Conservation (phyloP, 768 basidiomycete species). For the Pulveroboletus sp. region DNA sequence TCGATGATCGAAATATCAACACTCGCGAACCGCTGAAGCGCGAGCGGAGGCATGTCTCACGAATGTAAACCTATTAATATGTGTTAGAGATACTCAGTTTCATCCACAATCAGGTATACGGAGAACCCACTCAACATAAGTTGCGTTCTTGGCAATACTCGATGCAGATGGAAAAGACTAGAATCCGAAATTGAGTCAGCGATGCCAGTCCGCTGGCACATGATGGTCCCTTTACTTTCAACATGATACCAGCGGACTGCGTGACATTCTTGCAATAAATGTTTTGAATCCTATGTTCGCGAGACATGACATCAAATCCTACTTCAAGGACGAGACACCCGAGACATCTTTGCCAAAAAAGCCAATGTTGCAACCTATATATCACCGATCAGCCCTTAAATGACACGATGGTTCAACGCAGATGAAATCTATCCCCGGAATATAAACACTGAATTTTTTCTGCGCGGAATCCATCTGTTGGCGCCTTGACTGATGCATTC, state of each 20-base stretch:
- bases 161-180: constrained; percentile 12
- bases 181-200: not conserved
- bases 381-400: not conserved
- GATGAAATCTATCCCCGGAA: constrained; percentile 3
- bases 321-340: constrained; percentile 1
- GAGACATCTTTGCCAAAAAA: constrained; percentile 3
- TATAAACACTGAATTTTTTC: constrained; percentile 12
- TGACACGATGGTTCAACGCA: not conserved
- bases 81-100: not conserved
- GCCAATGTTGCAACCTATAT: constrained; percentile 15
- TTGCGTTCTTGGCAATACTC: constrained; percentile 9
- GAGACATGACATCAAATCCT: not conserved
- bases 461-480: constrained; percentile 20
- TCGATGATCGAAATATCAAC: not conserved
- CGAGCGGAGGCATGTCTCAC: not conserved
- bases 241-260: not conserved
- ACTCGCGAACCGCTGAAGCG: not conserved
- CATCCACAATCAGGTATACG: not conserved
- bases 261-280: constrained; percentile 11
- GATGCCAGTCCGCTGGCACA: not conserved
- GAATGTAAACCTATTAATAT: constrained; percentile 4
- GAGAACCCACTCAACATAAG: constrained; percentile 8
- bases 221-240: constrained; percentile 10
- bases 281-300: constrained; percentile 2
- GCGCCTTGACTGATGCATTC: constrained; percentile 35